phyloP scores from a whole-genome alignment of 768 basidiomycete species.

The Pulveroboletus ravenelii region DNA sequence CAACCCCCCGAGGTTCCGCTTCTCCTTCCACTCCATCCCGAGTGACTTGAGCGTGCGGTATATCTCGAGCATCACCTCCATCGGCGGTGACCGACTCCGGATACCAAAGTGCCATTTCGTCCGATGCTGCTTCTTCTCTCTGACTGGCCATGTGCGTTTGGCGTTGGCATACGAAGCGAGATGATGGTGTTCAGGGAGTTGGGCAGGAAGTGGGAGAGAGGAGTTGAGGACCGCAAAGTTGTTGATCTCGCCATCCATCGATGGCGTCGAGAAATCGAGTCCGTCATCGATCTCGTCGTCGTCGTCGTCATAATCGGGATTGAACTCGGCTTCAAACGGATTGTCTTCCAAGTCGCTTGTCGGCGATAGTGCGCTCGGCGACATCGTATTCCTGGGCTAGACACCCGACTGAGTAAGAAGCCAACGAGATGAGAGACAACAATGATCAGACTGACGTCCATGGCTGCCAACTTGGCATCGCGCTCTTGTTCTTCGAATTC shows the following conservation, averaged over 20 bases:
- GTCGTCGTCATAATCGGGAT: conserved; percentile 34
- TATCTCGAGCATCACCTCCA: conserved; percentile 99
- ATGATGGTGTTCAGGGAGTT: conserved; percentile 61
- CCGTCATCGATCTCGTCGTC: conserved; percentile 60
- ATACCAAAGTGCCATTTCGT: conserved; percentile 99
- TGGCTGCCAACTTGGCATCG: conserved; percentile 70
- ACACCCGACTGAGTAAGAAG: conserved; percentile 4
- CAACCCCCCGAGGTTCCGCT: conserved; percentile 69
- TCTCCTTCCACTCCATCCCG: conserved; percentile 98
- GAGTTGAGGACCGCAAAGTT: conserved; percentile 89
- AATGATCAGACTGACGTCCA: conserved; percentile 60
- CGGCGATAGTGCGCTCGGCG: conserved; percentile 64
- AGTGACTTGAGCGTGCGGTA: conserved; percentile 86
- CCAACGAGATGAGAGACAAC: neutral
- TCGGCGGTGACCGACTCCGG: conserved; percentile 86
- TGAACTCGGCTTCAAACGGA: conserved; percentile 77
- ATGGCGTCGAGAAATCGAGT: conserved; percentile 45
- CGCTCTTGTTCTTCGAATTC: conserved; percentile 83
- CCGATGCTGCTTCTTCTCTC: conserved; percentile 68
- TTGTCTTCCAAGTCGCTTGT: conserved; percentile 65
- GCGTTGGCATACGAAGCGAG: conserved; percentile 63
- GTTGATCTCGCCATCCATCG: conserved; percentile 37
- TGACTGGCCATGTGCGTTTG: conserved; percentile 38
- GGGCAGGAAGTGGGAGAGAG: conserved; percentile 72
- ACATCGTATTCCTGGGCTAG: conserved; percentile 67